Evolutionary conservation across 176 grass and related monocot species (phyloP), one percentile per base, ranked within the genome.

Genomic region (Hyparrhenia diplandra): DNA sequence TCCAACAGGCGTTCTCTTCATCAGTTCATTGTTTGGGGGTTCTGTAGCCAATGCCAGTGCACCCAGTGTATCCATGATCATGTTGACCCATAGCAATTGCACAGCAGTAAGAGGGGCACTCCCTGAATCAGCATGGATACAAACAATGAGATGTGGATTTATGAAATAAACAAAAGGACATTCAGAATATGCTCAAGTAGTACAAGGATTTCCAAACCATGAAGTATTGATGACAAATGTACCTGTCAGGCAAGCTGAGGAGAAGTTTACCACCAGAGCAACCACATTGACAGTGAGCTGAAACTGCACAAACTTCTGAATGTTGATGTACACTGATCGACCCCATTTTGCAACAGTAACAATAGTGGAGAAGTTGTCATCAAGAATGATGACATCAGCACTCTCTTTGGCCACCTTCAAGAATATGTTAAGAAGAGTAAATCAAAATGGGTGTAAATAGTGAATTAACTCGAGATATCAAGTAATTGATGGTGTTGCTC

Each of bases 11-110:
- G 88, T 40, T 70, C 84, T 88, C 55, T 98, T 98, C 96, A 98
- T 95, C 46, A 95, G 79, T 31, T 91, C 92, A 76, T 91, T 78
- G 17, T 98, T 95, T 57, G 96, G 96, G 35, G 96, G 96, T 75
- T 98, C 96, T 13, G 96, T 95, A 31, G 96, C 96, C 88, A 98
- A 80, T 74, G 96, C 96, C 66, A 98, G 77, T 64, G 96, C 96
- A 59, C 96, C 96, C 71, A 98, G 87, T 76, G 96, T 98, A 77
- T 98, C 96, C 96, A 98, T 98, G 82, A 98, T 95, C 96, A 98
- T 95, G 82, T 98, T 98, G 71, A 98, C 92, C 96, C 96, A 98
- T 41, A 98, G 96, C 77, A 98, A 77, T 78, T 98, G 96, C 8
- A 98, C 96, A 69, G 96, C 96, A 82, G 92, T 95, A 71, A 98